Evolutionary conservation across 805 yeast species (phyloP), one percentile per base, ranked within the genome.

Genomic region (Wickerhamiella sergipiensis): DNA sequence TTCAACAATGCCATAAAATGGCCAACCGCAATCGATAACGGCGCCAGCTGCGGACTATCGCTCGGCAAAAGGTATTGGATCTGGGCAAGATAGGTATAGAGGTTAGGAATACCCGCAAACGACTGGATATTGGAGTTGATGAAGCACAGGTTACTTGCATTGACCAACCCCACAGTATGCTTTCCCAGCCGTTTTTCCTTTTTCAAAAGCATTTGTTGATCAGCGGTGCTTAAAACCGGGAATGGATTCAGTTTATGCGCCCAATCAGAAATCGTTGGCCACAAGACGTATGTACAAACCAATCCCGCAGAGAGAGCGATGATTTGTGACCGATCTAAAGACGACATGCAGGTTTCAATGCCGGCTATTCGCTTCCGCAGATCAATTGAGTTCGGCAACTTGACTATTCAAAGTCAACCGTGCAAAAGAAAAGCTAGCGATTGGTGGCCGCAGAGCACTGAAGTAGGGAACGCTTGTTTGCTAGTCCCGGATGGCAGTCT

Each of bases 71-170:
- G 15, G n/a, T 42, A 43, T 26, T n/a, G 21, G 22, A 53, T 29
- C 45, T 50, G 55, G 9, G 42, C 51, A 19, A 66, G 55, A 50
- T 61, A 65, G 24, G 48, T 49, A 29, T 43, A 54, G 21, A 66
- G 53, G 2, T 26, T 45, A 3, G 60, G 55, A 23, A 63, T 48
- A 0, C 64, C 55, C 1, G 70, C 65, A 50, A 61, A 56, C 6
- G 66, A 92, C 64, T 90, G 98, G 18, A 92, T 61, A 0, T 89
- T 80, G 7, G 94, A 78, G 61, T 92, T 90, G 54, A 95, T 95
- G 69, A 86, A 90, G 65, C 98, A 90, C 64, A 88, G 96, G 57
- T 86, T 85, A 53, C 89, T 76, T 55, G 81, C 72, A 64, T 90
- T 92, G 57, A 81, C 73, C 45, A 90, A 69, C 2, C 97, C 97